Conservation (phyloP, 2,329 filamentous ascomycete genomes). For the Diaporthe nobilis region DNA sequence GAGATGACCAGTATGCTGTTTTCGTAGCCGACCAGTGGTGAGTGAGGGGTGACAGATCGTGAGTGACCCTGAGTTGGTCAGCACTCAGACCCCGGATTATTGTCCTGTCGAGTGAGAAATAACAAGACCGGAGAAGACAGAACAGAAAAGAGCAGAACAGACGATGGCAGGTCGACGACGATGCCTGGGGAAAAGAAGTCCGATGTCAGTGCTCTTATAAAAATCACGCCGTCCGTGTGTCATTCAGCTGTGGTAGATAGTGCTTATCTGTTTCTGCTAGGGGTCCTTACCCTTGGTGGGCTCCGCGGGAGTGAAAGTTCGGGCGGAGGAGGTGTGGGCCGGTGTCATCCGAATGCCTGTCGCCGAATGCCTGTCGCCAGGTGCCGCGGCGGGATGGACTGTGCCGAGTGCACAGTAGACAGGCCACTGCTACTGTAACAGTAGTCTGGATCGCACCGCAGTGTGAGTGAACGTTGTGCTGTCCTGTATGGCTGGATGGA, state of each 20-base stretch:
- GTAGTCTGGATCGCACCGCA: conserved; percentile 10
- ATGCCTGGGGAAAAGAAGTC: background rate
- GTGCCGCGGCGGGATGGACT: conserved; percentile 8
- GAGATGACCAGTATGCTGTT: background rate
- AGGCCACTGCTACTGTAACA: background rate
- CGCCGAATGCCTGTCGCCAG: conserved; percentile 33
- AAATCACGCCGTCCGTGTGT: conserved; percentile 9
- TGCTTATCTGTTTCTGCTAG: conserved; percentile 26
- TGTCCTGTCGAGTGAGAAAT: background rate
- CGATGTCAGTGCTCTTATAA: conserved; percentile 31
- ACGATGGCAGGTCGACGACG: background rate
- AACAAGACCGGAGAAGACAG: background rate
- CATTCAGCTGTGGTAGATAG: conserved; percentile 28
- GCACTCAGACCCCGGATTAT: background rate
- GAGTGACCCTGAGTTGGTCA: background rate
- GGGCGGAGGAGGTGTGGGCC: conserved; percentile 22
- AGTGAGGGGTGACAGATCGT: background rate
- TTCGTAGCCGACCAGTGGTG: background rate
- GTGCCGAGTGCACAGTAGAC: background rate
- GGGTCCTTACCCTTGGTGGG: background rate
- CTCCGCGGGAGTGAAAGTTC: background rate
- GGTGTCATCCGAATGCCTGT: conserved; percentile 33
- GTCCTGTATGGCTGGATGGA: background rate
- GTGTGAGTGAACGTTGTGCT: background rate
- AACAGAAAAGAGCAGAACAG: background rate